These are phyloP conservation scores for Flammula alnicola DNA, from an alignment of 1,284 basidiomycete species.

Conservation along the genomic window DNA sequence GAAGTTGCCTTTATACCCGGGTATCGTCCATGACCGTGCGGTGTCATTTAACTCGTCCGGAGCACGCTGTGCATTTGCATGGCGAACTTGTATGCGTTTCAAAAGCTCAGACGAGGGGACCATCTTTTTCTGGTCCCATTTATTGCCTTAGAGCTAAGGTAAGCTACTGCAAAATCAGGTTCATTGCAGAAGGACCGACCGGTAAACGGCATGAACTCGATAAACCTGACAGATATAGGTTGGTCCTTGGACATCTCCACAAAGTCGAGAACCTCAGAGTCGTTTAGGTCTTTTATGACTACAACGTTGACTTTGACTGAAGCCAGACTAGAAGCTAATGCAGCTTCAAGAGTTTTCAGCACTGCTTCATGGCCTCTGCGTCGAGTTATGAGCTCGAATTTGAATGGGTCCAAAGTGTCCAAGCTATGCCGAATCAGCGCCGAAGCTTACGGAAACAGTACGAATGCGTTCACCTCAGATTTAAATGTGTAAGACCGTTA, in stretches of 20 bases:
- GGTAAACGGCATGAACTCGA: conserved; percentile 94
- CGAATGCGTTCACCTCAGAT: conserved; percentile 61
- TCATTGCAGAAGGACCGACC: conserved; percentile 46
- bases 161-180: not conserved
- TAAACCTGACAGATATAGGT: conserved; percentile 79
- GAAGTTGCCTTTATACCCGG: conserved; percentile 73
- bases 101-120: conserved; percentile 73
- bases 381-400: conserved; percentile 87
- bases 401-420: conserved; percentile 87
- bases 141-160: conserved; percentile 61
- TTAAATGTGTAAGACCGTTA: conserved; percentile 83
- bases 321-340: conserved; percentile 56
- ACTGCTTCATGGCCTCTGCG: conserved; percentile 78
- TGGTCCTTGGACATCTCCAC: conserved; percentile 73
- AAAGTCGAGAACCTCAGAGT: conserved; percentile 79
- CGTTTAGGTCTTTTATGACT: conserved; percentile 82
- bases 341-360: conserved; percentile 67
- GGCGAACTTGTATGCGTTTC: conserved; percentile 46
- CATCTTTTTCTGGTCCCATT: conserved; percentile 85
- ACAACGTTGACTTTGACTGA: conserved; percentile 86
- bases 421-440: conserved; percentile 49
- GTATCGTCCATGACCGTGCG: conserved; percentile 78
- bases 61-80: conserved; percentile 58
- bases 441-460: conserved; percentile 9
- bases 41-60: conserved; percentile 79